phyloP scores from a whole-genome alignment of 805 yeast species.

The Metschnikowia henanensis region DNA sequence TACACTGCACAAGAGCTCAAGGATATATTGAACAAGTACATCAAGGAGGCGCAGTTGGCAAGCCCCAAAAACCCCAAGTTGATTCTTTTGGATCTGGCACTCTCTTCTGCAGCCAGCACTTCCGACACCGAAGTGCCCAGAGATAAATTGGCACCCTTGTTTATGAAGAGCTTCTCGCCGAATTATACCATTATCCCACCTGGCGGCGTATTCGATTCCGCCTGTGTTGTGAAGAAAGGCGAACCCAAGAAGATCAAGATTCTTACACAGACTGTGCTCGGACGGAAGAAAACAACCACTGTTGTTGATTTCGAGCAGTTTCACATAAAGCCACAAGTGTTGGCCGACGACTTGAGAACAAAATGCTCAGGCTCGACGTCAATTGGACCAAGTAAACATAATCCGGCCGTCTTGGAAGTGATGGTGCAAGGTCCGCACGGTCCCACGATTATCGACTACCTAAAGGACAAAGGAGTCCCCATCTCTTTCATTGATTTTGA shows the following conservation, averaged over 20 bases:
- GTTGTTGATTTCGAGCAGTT: conserved; percentile 69
- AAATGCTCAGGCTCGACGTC: conserved; percentile 91
- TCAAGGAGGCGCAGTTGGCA: conserved; percentile 51
- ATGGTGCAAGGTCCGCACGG: conserved; percentile 92
- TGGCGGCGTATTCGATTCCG: conserved; percentile 28
- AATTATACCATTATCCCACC: conserved; percentile 50
- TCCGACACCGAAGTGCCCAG: conserved; percentile 32
- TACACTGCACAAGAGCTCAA: conserved; percentile 60
- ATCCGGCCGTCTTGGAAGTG: conserved; percentile 62
- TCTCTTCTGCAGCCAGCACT: conserved; percentile 44
- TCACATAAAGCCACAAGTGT: conserved; percentile 57
- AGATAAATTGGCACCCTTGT: conserved; percentile 45
- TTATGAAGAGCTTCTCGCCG: conserved; percentile 49
- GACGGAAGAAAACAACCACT: conserved; percentile 77
- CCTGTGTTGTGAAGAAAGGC: conserved; percentile 47
- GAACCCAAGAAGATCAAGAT: conserved; percentile 64
- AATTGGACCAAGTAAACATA: conserved; percentile 56
- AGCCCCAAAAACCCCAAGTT: conserved; percentile 51
- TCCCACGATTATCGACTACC: conserved; percentile 53
- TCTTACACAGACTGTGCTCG: conserved; percentile 72
- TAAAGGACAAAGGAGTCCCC: conserved; percentile 64
- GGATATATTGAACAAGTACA: conserved; percentile 53
- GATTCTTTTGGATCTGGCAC: conserved; percentile 54
- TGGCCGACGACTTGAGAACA: conserved; percentile 69
- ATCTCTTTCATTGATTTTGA: conserved; percentile 62